Evolutionary conservation across 768 basidiomycete genomes (phyloP).

Genomic region (Naganishia kalamii): DNA sequence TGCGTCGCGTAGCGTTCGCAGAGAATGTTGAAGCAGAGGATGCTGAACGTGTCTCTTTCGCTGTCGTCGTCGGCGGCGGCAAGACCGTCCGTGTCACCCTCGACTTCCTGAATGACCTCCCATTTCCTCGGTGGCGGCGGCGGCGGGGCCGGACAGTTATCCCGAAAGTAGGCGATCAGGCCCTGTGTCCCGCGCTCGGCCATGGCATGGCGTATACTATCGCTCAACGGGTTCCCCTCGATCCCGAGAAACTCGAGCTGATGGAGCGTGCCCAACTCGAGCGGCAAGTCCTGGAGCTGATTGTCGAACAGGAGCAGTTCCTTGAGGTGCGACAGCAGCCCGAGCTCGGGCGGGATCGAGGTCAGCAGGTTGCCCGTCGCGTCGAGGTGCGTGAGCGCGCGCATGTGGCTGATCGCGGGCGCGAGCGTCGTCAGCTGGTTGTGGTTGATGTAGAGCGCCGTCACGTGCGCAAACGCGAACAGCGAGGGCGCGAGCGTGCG

Average conservation of each 20-base stretch:
- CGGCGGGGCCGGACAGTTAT: slow-evolving; percentile 74
- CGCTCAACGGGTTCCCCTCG: slow-evolving; percentile 92
- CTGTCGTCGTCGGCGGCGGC: slow-evolving; percentile 51
- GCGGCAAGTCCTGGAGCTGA: slow-evolving; percentile 72
- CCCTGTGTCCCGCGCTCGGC: slow-evolving; percentile 93
- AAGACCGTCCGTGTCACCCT: slow-evolving; percentile 36
- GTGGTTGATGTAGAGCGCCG: slow-evolving; percentile 92
- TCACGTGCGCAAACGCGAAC: slow-evolving; percentile 82
- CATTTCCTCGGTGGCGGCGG: slow-evolving; percentile 75
- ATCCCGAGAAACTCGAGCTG: slow-evolving; percentile 88
- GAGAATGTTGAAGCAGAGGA: slow-evolving; percentile 88
- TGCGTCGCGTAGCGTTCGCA: slow-evolving; percentile 85
- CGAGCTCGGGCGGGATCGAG: slow-evolving; percentile 74
- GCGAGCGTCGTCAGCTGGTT: slow-evolving; percentile 75
- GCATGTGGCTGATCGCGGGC: slow-evolving; percentile 71
- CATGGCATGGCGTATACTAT: slow-evolving; percentile 65
- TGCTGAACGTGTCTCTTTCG: slow-evolving; percentile 63
- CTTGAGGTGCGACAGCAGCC: slow-evolving; percentile 79
- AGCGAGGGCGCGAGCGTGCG: slow-evolving; percentile 80
- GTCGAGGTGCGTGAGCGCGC: slow-evolving; percentile 82
- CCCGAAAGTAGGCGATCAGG: slow-evolving; percentile 82
- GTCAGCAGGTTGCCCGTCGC: slow-evolving; percentile 79
- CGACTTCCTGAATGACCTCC: slow-evolving; percentile 52
- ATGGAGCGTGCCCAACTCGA: slow-evolving; percentile 80
- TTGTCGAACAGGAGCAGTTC: slow-evolving; percentile 97